Evolutionary conservation across 352 stramenopile species (phyloP).

Genomic region (Phytophthora megakarya): DNA sequence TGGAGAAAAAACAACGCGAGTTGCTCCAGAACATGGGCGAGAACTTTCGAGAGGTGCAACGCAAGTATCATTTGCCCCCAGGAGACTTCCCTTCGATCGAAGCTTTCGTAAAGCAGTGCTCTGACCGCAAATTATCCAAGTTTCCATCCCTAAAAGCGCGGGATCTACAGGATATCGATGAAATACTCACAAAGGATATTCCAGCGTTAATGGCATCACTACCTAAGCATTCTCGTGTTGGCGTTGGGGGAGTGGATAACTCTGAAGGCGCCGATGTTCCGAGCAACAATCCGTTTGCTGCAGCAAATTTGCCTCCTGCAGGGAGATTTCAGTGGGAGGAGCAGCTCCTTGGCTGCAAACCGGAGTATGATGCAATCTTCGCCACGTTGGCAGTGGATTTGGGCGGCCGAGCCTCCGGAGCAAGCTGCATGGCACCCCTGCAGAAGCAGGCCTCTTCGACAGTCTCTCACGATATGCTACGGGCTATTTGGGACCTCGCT

Average conservation of each 20-base stretch:
- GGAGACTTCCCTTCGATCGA: constrained; percentile 95
- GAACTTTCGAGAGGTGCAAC: constrained; percentile 97
- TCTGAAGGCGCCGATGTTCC: not conserved
- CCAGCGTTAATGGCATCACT: constrained; percentile 90
- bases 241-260: constrained; percentile 15
- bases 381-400: constrained; percentile 64
- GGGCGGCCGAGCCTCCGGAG: constrained; percentile 57
- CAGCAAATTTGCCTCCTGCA: constrained; percentile 40
- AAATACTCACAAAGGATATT: constrained; percentile 97
- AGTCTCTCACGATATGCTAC: constrained; percentile 74
- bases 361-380: constrained; percentile 87
- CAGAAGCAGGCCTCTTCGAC: constrained; percentile 53
- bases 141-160: constrained; percentile 94
- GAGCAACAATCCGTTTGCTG: constrained; percentile 37
- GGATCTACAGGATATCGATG: constrained; percentile 97
- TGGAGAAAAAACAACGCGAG: constrained; percentile 97
- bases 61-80: constrained; percentile 96
- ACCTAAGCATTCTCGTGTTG: constrained; percentile 50
- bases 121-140: constrained; percentile 90
- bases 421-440: constrained; percentile 81
- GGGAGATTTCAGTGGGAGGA: constrained; percentile 67
- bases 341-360: constrained; percentile 54
- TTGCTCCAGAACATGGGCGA: constrained; percentile 94
- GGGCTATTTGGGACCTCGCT: constrained; percentile 89
- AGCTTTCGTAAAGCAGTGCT: constrained; percentile 84